Percentiles rank a stretch among this genome's conserved stretches.
Evolutionary conservation across 202 grass and related monocot genomes (phyloP).

Genomic region (Sporobolus alterniflorus): DNA sequence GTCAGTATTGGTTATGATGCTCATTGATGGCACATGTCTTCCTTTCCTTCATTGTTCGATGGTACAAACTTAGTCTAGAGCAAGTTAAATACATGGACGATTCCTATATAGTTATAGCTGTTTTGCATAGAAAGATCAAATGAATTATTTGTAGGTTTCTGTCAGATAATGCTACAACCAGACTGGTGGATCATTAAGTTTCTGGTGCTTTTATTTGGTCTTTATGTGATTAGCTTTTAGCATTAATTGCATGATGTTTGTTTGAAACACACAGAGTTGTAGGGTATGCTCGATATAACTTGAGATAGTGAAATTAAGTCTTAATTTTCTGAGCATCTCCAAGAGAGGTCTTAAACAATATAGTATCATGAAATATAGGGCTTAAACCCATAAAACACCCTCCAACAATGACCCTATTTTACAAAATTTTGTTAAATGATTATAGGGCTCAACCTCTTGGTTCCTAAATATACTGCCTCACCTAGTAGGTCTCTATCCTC

Average conservation of each 20-base stretch:
- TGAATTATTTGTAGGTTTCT: not conserved
- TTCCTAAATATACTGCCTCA: no score
- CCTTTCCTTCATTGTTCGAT: not conserved
- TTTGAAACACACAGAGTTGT: not conserved
- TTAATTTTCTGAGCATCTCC: constrained; percentile 25
- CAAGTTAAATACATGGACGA: not conserved
- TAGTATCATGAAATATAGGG: no score
- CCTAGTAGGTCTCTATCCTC: no score
- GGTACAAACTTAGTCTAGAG: not conserved
- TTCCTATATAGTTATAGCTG: not conserved
- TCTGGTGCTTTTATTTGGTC: not conserved
- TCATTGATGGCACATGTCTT: not conserved
- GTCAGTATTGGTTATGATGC: not conserved
- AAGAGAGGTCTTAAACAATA: no score
- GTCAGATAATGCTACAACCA: not conserved
- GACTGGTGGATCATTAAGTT: not conserved
- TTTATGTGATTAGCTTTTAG: not conserved
- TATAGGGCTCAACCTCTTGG: no score
- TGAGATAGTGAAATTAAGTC: not conserved
- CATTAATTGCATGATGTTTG: constrained; percentile 8
- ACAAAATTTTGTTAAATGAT: no score
- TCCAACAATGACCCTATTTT: no score
- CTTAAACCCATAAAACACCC: no score
- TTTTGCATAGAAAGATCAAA: not conserved
- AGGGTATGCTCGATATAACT: constrained; percentile 11